Conservation (phyloP, 225 moss, liverwort and hornwort genomes). For the Antitrichia curtipendula region DNA sequence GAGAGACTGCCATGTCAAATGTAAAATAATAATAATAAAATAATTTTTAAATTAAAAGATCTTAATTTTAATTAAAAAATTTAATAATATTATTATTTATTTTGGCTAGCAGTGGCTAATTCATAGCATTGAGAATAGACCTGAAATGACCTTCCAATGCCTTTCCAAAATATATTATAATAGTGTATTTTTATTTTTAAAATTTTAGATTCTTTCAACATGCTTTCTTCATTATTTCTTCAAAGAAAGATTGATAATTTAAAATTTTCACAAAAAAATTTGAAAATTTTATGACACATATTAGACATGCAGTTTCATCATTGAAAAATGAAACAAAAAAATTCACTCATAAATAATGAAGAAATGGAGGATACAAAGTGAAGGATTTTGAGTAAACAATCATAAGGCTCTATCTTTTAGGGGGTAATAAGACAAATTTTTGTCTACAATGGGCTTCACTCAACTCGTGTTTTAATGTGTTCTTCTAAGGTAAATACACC, state of each 20-base stretch:
- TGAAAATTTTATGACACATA: neutral
- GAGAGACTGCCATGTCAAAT: too few species aligned
- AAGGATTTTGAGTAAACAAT: neutral
- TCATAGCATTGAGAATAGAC: too few species aligned
- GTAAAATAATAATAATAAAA: too few species aligned
- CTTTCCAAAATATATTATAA: too few species aligned
- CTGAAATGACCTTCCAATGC: too few species aligned
- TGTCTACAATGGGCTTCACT: neutral
- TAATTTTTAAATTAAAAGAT: too few species aligned
- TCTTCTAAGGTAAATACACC: neutral
- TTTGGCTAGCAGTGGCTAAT: too few species aligned
- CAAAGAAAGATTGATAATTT: too few species aligned
- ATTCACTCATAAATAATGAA: neutral
- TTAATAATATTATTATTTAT: too few species aligned
- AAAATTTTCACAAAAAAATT: neutral
- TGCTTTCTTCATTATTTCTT: too few species aligned
- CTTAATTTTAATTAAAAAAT: too few species aligned
- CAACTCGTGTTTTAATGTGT: neutral
- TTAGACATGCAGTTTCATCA: neutral
- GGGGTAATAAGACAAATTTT: neutral
- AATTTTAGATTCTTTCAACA: too few species aligned
- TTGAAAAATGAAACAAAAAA: neutral
- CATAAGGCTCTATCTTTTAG: neutral
- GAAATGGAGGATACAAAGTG: neutral
- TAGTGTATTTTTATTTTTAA: accelerated